These are phyloP conservation scores for Nasturtium officinale DNA, from an alignment of 345 rosid species.

Conservation along the genomic window DNA sequence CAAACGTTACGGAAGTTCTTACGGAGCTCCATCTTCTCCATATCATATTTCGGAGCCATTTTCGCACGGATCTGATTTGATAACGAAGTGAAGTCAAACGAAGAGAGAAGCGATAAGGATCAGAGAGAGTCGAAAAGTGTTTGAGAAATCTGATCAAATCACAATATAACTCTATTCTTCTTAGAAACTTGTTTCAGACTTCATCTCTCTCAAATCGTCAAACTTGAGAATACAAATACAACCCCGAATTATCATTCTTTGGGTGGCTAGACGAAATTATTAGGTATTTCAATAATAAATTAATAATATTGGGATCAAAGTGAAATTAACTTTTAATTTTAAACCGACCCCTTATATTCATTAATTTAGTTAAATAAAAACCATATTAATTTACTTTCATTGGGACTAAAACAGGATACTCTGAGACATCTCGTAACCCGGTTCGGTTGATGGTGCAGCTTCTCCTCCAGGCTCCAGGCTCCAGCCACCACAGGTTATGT, in stretches of 20 bases:
- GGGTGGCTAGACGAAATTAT: constrained; percentile 15
- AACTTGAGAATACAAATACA: constrained; percentile 14
- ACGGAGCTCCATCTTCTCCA: constrained; percentile 91
- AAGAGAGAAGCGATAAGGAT: constrained; percentile 18
- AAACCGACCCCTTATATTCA: not conserved
- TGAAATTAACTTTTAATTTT: not conserved
- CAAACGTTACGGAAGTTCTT: constrained; percentile 87
- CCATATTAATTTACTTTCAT: too few relatives aligned
- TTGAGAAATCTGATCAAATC: constrained; percentile 33
- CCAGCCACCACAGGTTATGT: constrained; percentile 52
- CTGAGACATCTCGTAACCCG: constrained; percentile 62
- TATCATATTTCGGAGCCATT: constrained; percentile 60
- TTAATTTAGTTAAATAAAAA: constrained; percentile 6
- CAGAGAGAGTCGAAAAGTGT: constrained; percentile 17
- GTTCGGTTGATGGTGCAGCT: constrained; percentile 52
- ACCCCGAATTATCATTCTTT: not conserved
- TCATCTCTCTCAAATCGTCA: constrained; percentile 20
- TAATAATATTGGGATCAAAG: not conserved
- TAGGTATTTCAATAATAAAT: not conserved
- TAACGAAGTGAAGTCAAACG: constrained; percentile 15
- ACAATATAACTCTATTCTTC: not conserved
- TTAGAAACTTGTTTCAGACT: constrained; percentile 29
- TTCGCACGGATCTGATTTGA: constrained; percentile 32
- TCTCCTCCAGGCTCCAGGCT: constrained; percentile 62
- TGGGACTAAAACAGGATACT: too few relatives aligned